Conservation (phyloP, 2,329 filamentous ascomycete species). For the Stachybotrys chartarum region DNA sequence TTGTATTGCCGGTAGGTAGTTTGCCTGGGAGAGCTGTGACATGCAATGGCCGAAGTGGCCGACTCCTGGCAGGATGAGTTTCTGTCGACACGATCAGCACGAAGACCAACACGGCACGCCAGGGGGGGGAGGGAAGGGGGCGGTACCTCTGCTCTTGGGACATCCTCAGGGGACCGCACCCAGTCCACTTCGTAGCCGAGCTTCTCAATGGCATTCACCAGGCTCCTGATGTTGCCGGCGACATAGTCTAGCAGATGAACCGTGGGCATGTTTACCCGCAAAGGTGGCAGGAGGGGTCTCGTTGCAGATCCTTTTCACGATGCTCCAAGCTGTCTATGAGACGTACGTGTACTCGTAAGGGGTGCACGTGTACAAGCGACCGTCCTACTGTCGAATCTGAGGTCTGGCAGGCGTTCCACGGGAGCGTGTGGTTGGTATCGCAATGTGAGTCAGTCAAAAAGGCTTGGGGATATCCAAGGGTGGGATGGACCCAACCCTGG, state of each 20-base stretch:
- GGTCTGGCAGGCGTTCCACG: too few species aligned
- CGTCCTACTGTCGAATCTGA: too few species aligned
- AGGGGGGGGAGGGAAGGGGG: constrained; percentile 18
- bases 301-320: too few species aligned
- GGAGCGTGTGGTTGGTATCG: constrained; percentile 4
- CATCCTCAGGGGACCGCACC: constrained; percentile 78
- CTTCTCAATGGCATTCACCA: constrained; percentile 97
- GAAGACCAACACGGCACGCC: not conserved
- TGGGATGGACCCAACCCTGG: not conserved
- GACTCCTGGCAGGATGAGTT: constrained; percentile 90
- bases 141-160: constrained; percentile 71
- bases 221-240: constrained; percentile 89
- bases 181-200: constrained; percentile 89
- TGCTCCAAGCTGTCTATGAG: too few species aligned
- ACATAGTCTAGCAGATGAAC: constrained; percentile 83
- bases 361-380: too few species aligned
- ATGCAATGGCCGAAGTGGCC: constrained; percentile 97
- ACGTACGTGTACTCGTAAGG: too few species aligned
- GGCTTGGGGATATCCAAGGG: not conserved
- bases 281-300: too few species aligned
- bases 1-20: constrained; percentile 75
- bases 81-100: constrained; percentile 41
- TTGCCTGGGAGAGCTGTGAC: constrained; percentile 71
- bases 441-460: constrained; percentile 1
- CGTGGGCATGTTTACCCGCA: constrained; percentile 53